Evolutionary conservation across 2,329 filamentous ascomycete genomes (phyloP), one percentile per base, ranked within the genome.

Genomic region (Zasmidium cellare): DNA sequence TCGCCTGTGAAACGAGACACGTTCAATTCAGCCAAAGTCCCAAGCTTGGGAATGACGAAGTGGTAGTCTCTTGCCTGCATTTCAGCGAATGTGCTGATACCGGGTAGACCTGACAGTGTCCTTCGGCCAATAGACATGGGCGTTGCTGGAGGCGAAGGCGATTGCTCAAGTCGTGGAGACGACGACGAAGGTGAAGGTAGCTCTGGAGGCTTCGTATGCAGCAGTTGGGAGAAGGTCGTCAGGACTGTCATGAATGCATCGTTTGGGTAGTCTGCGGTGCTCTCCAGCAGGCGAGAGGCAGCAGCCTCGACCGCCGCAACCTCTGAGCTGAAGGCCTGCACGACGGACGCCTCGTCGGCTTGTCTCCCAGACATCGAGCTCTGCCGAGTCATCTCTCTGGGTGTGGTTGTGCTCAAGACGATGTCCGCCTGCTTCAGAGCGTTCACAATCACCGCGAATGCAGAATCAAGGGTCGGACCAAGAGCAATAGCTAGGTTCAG

Each of bases 401-500:
- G 67, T 22, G 66, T 59, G n/a, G 73, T 75, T 18, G 74, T 68
- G 11, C 84, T 82, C 23, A 97, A 82, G 3, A 97, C 87, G 61
- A 96, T 86, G 67, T 97, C 94, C 2, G 93, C 92, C 72, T 97
- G 91, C 69, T 97, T 92, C 7, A 99, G 77, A 0, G 92, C 96
- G 69, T 96, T 92, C 1, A 99, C 82, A 16, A 99, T 81, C 57
- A 99, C 97, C 1, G 87, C 87, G 90, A 96, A 99, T 0, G 93
- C 90, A 14, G 83, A 81, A 35, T 89, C 87, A 0, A 99, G 80
- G 0, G 91, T 96, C 2, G 94, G 92, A 0, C 94, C 94, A 1
- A 99, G 77, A 2, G 94, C 94, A 68, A 97, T 99, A 1, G 94
- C 94, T 2, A 99, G 77, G 66, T 99, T 99, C n/a, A 99, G 78